phyloP scores from a whole-genome alignment of 345 rosid genomes.

The Linum trigynum region DNA sequence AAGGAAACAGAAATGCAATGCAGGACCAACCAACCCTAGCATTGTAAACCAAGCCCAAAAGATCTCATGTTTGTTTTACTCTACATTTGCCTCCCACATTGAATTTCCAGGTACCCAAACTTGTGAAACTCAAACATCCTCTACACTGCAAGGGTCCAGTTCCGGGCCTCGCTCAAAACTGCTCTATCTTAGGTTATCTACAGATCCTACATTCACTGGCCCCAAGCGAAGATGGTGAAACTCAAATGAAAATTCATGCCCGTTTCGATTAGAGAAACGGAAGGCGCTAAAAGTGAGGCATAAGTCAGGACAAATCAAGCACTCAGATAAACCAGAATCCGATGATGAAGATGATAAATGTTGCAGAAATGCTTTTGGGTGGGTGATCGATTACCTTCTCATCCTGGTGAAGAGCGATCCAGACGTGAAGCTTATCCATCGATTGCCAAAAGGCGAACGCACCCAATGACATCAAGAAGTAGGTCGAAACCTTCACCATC shows the following conservation, averaged over 20 bases:
- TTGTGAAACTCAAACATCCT: no score
- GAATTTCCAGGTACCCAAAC: no score
- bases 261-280: background rate
- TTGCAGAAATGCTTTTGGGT: background rate
- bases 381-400: conserved; percentile 15
- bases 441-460: conserved; percentile 85
- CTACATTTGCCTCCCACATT: no score
- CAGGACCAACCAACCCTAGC: background rate
- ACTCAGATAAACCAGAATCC: background rate
- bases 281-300: background rate
- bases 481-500: conserved; percentile 67
- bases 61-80: no score
- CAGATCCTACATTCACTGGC: background rate
- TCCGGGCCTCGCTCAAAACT: no score
- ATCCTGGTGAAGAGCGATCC: conserved; percentile 56
- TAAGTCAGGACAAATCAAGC: background rate
- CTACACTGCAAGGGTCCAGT: no score
- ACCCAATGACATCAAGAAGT: conserved; percentile 63
- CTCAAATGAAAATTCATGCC: background rate
- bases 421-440: conserved; percentile 86
- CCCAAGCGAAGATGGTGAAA: background rate
- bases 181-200: no score
- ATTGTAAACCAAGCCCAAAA: background rate
- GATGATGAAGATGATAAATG: background rate
- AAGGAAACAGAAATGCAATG: no score